Evolutionary conservation across 345 rosid genomes (phyloP).

Genomic region (Bretschneidera sinensis): DNA sequence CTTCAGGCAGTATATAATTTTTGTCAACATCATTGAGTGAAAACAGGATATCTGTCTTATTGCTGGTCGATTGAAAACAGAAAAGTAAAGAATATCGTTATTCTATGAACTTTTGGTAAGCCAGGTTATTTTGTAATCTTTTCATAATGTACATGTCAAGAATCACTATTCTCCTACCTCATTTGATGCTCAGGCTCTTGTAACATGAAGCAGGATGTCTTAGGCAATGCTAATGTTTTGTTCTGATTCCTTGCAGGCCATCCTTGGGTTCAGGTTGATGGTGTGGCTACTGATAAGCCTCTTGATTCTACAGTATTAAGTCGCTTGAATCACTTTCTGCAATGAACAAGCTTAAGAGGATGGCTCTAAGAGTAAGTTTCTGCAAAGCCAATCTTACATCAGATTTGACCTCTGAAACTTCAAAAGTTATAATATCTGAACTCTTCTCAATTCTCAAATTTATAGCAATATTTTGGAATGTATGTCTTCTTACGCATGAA

Average conservation of each 20-base stretch:
- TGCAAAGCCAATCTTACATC: neutral
- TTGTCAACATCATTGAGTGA: no score
- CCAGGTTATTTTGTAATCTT: no score
- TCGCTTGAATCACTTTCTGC: conserved; percentile 77
- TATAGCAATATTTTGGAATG: neutral
- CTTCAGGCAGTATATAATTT: no score
- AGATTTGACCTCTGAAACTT: neutral
- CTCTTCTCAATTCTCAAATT: no score
- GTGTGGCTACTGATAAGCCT: conserved; percentile 80
- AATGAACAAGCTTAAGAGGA: conserved; percentile 79
- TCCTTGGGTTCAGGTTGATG: conserved; percentile 79
- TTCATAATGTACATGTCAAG: no score
- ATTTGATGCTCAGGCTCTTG: no score
- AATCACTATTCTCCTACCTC: no score
- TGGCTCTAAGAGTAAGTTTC: conserved; percentile 65
- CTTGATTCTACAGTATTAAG: conserved; percentile 67
- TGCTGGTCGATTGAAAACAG: no score
- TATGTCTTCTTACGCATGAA: neutral
- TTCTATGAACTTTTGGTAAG: no score
- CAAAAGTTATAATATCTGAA: neutral
- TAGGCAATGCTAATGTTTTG: neutral
- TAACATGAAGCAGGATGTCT: neutral
- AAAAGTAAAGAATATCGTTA: no score
- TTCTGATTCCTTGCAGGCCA: conserved; percentile 50
- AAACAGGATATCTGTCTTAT: no score